Evolutionary conservation across 306 rosid genomes (phyloP).

Genomic region (Vigna hirtella): DNA sequence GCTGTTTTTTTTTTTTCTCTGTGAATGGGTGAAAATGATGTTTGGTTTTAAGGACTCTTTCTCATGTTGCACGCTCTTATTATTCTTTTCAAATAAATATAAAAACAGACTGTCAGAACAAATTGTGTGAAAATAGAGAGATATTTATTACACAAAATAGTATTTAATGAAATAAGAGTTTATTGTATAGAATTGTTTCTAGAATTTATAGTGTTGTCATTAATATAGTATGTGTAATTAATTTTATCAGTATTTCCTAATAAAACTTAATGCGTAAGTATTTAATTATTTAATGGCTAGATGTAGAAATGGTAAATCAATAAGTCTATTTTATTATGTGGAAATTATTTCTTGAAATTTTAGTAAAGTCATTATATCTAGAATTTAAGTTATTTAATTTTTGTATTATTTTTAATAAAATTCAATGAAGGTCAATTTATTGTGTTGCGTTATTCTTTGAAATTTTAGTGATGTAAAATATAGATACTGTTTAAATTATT

Average conservation of each 20-base stretch:
- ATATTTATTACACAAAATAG: neutral
- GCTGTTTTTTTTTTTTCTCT: slow-evolving; percentile 26
- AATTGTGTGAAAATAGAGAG: neutral
- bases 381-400: neutral
- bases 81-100: neutral
- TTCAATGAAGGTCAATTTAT: neutral
- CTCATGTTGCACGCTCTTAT: slow-evolving; percentile 22
- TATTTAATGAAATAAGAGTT: neutral
- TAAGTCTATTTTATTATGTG: neutral
- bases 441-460: neutral
- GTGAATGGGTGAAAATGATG: slow-evolving; percentile 45
- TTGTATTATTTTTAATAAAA: neutral
- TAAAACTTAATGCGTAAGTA: neutral
- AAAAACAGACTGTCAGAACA: neutral
- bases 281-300: too few relatives aligned
- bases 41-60: slow-evolving; percentile 20
- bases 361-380: neutral
- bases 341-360: neutral
- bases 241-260: neutral
- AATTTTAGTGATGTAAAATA: neutral
- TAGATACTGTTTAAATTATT: neutral
- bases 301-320: too few relatives aligned
- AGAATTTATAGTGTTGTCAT: neutral
- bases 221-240: neutral
- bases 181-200: neutral